Percentiles rank a stretch among this genome's conserved stretches.
phyloP scores from a whole-genome alignment of 768 basidiomycete genomes.

The Trametes gibbosa region DNA sequence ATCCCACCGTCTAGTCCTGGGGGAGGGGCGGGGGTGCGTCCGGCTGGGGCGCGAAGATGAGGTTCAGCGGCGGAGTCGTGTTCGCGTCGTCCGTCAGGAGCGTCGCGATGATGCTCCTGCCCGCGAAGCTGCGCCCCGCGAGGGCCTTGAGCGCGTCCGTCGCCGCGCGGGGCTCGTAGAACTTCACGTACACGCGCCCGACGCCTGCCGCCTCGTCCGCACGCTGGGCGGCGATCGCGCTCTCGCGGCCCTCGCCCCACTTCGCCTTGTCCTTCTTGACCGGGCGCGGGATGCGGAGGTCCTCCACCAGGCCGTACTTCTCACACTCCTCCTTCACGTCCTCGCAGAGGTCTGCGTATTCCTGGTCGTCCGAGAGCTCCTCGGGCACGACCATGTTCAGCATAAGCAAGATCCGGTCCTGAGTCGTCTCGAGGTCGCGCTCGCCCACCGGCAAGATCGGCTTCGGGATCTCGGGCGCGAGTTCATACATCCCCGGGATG shows the following conservation, averaged over 20 bases:
- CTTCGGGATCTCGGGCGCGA: constrained; percentile 79
- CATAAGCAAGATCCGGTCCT: constrained; percentile 88
- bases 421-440: constrained; percentile 44
- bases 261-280: constrained; percentile 82
- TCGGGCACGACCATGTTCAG: constrained; percentile 98
- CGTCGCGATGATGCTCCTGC: constrained; percentile 84
- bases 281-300: constrained; percentile 86
- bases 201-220: constrained; percentile 90
- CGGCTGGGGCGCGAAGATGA: constrained; percentile 84
- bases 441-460: constrained; percentile 88
- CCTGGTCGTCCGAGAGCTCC: constrained; percentile 84
- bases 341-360: constrained; percentile 92
- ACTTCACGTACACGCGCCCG: constrained; percentile 95
- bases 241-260: constrained; percentile 66
- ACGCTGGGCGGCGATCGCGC: constrained; percentile 63
- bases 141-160: constrained; percentile 76
- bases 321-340: constrained; percentile 91
- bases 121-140: constrained; percentile 87
- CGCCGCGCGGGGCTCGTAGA: constrained; percentile 58
- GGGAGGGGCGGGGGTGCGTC: constrained; percentile 80
- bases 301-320: constrained; percentile 77
- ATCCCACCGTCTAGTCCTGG: constrained; percentile 19
- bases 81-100: constrained; percentile 80
- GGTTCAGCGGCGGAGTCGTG: constrained; percentile 75
- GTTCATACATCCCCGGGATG: constrained; percentile 64